Conservation (phyloP, 768 basidiomycete genomes). For the Aureoboletus auriporus region DNA sequence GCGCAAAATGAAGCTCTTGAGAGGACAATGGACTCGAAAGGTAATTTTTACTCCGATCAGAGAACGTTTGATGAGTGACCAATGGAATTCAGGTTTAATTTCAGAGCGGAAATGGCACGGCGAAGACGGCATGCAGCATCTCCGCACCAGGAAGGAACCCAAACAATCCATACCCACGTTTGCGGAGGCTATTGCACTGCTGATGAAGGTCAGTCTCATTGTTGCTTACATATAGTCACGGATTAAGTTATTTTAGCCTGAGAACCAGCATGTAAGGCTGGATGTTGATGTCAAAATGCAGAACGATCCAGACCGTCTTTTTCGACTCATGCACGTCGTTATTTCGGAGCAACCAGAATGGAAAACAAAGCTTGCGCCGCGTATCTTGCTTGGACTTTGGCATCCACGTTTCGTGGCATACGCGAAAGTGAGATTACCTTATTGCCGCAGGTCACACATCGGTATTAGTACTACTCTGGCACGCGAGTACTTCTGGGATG, state of each 20-base stretch:
- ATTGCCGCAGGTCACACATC: slow-evolving; percentile 83
- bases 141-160: slow-evolving; percentile 76
- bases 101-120: slow-evolving; percentile 71
- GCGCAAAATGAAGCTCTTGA: slow-evolving; percentile 47
- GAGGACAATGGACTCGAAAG: slow-evolving; percentile 79
- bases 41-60: slow-evolving; percentile 29
- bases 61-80: slow-evolving; percentile 27
- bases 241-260: slow-evolving; percentile 41
- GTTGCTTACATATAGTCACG: slow-evolving; percentile 5
- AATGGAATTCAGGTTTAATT: slow-evolving; percentile 50
- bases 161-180: slow-evolving; percentile 92
- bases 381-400: slow-evolving; percentile 82
- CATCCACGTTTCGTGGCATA: slow-evolving; percentile 84
- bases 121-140: slow-evolving; percentile 66
- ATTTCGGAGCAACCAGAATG: slow-evolving; percentile 65
- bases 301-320: slow-evolving; percentile 86
- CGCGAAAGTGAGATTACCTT: slow-evolving; percentile 74
- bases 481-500: slow-evolving; percentile 84
- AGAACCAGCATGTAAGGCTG: slow-evolving; percentile 71
- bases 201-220: slow-evolving; percentile 63
- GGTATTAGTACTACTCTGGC: slow-evolving; percentile 69
- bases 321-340: slow-evolving; percentile 67
- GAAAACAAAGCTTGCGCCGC: slow-evolving; percentile 73
- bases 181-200: slow-evolving; percentile 69
- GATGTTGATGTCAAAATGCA: slow-evolving; percentile 94